These are phyloP conservation scores for Neocucurbitaria cava DNA, from an alignment of 2,329 filamentous ascomycete species.

Conservation along the genomic window DNA sequence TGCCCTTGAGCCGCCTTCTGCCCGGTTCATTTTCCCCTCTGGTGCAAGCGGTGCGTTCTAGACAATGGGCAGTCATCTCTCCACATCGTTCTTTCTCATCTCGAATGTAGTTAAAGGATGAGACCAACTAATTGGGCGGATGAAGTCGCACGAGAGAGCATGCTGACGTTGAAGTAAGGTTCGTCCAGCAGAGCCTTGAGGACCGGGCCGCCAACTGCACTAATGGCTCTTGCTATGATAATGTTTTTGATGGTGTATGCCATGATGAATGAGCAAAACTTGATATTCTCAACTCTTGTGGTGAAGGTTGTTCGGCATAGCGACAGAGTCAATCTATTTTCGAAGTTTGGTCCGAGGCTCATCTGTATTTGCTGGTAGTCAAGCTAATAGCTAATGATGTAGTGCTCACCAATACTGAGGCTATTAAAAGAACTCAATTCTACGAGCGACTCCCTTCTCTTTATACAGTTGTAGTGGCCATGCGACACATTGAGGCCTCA, in stretches of 20 bases:
- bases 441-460: background rate
- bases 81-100: background rate
- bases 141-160: constrained; percentile 40
- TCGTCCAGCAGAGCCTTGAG: constrained; percentile 42
- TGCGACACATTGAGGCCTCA: background rate
- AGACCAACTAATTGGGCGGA: constrained; percentile 18
- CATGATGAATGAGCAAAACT: background rate
- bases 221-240: constrained; percentile 37
- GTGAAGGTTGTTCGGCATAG: background rate
- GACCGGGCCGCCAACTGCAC: constrained; percentile 33
- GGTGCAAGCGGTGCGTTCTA: background rate
- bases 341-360: no score
- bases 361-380: background rate
- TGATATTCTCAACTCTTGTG: background rate
- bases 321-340: no score
- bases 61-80: background rate
- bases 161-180: constrained; percentile 43
- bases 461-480: background rate
- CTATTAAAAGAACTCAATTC: background rate
- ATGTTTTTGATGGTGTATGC: constrained; percentile 24
- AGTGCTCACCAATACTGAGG: background rate
- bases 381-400: background rate
- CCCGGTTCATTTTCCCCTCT: background rate
- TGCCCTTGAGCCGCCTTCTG: background rate
- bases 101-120: no score